Evolutionary conservation across 495 filamentous ascomycete genomes (phyloP).

Genomic region (Sabuloglossum arenarium): DNA sequence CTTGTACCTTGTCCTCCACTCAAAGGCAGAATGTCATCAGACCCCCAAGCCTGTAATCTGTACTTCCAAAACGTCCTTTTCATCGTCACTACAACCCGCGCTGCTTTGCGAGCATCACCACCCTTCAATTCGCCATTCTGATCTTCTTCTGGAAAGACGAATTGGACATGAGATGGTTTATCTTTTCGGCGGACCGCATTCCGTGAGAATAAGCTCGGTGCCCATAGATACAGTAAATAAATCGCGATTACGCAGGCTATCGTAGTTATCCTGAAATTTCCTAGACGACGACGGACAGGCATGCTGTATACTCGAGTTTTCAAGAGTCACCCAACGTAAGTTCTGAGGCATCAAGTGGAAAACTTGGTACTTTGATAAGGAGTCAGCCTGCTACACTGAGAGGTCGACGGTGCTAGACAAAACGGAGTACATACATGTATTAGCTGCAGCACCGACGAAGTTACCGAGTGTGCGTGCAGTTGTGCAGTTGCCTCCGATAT

Average conservation of each 20-base stretch:
- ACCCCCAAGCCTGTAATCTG: slow-evolving; percentile 13
- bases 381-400: too few relatives aligned
- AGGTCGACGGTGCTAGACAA: too few relatives aligned
- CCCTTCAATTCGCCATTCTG: not conserved
- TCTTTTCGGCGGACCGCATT: not conserved
- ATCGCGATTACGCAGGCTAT: not conserved
- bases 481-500: too few relatives aligned
- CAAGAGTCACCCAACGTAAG: too few relatives aligned
- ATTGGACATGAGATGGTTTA: not conserved
- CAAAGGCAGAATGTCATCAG: slow-evolving; percentile 15
- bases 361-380: too few relatives aligned
- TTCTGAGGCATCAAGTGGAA: too few relatives aligned
- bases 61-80: slow-evolving; percentile 14
- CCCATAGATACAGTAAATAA: not conserved
- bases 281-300: not conserved
- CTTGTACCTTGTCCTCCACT: slow-evolving; percentile 8
- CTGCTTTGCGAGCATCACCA: slow-evolving; percentile 10
- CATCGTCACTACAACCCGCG: slow-evolving; percentile 12
- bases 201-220: not conserved
- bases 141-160: not conserved
- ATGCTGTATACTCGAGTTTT: not conserved
- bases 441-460: too few relatives aligned
- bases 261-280: not conserved
- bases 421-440: too few relatives aligned
- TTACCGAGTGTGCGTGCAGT: too few relatives aligned